phyloP scores from a whole-genome alignment of 2,329 filamentous ascomycete species.

The Penicillium italicum region DNA sequence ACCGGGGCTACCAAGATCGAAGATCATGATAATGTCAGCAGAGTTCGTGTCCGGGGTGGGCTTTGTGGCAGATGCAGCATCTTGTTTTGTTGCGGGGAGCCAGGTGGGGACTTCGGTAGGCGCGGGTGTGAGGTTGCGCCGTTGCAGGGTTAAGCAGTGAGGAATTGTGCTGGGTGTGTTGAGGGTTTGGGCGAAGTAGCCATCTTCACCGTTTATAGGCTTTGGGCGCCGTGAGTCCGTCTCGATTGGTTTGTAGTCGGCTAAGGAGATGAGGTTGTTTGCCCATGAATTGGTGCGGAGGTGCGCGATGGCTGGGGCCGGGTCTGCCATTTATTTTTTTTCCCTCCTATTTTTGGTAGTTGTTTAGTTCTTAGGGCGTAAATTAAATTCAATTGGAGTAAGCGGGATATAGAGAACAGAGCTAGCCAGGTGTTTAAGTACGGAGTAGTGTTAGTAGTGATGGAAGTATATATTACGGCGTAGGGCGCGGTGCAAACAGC shows the following conservation, averaged over 20 bases:
- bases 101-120: conserved; percentile 22
- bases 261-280: conserved; percentile 30
- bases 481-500: not conserved
- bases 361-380: not conserved
- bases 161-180: conserved; percentile 41
- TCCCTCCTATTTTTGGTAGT: too few species aligned
- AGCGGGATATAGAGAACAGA: not conserved
- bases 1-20: conserved; percentile 35
- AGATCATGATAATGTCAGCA: conserved; percentile 39
- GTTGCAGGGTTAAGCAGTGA: conserved; percentile 39
- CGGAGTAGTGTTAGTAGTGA: too few species aligned
- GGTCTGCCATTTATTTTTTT: conserved; percentile 14
- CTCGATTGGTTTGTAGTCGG: conserved; percentile 38
- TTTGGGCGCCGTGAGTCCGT: conserved; percentile 42
- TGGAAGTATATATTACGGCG: too few species aligned
- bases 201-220: conserved; percentile 41
- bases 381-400: not conserved
- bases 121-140: conserved; percentile 25
- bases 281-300: conserved; percentile 32
- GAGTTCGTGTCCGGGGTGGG: conserved; percentile 24
- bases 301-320: conserved; percentile 19
- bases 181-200: conserved; percentile 41
- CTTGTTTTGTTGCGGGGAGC: conserved; percentile 25
- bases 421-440: not conserved
- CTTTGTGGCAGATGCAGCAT: conserved; percentile 22